Evolutionary conservation across 1,284 basidiomycete species (phyloP), one percentile per base, ranked within the genome.

Genomic region (Puccinia novopanici): DNA sequence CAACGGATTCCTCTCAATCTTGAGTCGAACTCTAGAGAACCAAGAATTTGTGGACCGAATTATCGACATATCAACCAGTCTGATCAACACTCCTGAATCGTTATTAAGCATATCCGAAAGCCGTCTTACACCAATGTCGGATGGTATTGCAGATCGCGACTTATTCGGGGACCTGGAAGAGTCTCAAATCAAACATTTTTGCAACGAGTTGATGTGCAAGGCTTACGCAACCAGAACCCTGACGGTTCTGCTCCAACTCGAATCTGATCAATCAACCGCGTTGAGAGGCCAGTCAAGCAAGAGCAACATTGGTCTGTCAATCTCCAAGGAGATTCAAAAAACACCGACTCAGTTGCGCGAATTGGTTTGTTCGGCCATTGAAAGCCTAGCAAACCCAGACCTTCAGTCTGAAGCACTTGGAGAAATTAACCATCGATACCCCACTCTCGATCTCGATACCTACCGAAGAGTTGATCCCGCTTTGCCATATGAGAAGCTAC

Each of bases 221-320:
- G 77, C 77, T 48, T 80, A 80, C 45, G 45, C 77, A 12, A 63
- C 57, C 45, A 48, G 68, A 19, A 80, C 68, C 27, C 59, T 80
- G 42, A 80, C 77, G 34, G 68, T 80, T 37, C 37, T 80, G 24
- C 59, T 80, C 24, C 77, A 80, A 72, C 42, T 80, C 30, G 77
- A 80, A 73, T 71, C 77, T 30, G 50, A 65, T 65, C 59, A 76
- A 48, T 54, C 55, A 27, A 42, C 77, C 9, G 12, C 40, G 34
- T 63, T 40, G 30, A 42, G 61, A 68, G 68, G 24, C 19, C 27
- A 24, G 15, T 12, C 55, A 19, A 63, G 59, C 24, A 78, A 68
- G 17, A 48, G 42, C 19, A 68, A 57, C 19, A 70, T 78, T 22
- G 30, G 65, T 24, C 15, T 37, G 24, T 65, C 65, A 22, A 37